phyloP scores from a whole-genome alignment of 495 filamentous ascomycete genomes.

The Lophiotrema nucula region DNA sequence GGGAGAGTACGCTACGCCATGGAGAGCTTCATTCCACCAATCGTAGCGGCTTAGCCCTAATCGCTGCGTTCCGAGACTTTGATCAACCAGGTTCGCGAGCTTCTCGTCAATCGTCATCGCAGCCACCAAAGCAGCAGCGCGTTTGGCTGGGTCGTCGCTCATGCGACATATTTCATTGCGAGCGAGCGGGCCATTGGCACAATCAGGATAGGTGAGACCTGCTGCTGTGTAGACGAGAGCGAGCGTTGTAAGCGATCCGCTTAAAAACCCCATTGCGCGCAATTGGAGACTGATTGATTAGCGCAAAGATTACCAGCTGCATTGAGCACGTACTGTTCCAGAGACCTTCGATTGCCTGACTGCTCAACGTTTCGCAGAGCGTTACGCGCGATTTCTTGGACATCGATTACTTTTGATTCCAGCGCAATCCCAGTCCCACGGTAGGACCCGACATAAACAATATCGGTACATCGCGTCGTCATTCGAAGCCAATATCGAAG shows the following conservation, averaged over 20 bases:
- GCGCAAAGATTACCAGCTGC: too few relatives aligned
- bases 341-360: too few relatives aligned
- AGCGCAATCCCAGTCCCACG: too few relatives aligned
- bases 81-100: conserved; percentile 27
- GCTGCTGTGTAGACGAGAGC: neutral
- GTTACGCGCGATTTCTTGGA: too few relatives aligned
- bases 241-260: neutral
- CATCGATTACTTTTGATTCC: too few relatives aligned
- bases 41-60: conserved; percentile 48
- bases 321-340: too few relatives aligned
- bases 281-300: too few relatives aligned
- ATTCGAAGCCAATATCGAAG: too few relatives aligned
- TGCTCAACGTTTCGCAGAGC: too few relatives aligned
- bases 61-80: conserved; percentile 36
- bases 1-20: conserved; percentile 41
- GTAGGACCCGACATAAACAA: too few relatives aligned
- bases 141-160: conserved; percentile 1
- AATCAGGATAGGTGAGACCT: conserved; percentile 3
- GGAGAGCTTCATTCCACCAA: conserved; percentile 55
- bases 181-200: conserved; percentile 6
- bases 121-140: conserved; percentile 24
- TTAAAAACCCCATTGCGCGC: neutral
- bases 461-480: too few relatives aligned
- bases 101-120: conserved; percentile 21
- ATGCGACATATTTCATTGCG: conserved; percentile 7